phyloP scores from a whole-genome alignment of 1,284 basidiomycete genomes.

The Ganoderma lingzhi region DNA sequence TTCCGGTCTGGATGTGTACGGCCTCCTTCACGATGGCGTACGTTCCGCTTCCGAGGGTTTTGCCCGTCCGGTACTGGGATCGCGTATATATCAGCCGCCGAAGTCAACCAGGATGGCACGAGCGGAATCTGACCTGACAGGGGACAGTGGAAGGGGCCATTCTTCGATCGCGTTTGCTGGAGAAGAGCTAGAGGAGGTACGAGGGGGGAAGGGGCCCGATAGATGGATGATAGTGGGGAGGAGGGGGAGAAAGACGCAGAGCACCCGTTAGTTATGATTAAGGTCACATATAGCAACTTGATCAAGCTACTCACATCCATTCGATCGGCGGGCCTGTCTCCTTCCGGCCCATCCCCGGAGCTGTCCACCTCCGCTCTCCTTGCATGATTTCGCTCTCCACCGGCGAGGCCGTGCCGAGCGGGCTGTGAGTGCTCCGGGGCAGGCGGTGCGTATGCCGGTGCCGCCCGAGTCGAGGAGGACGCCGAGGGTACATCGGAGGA shows the following conservation, averaged over 20 bases:
- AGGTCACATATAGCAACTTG: slow-evolving; percentile 22
- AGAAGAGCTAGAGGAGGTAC: slow-evolving; percentile 5
- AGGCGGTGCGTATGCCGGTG: slow-evolving; percentile 12
- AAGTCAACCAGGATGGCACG: slow-evolving; percentile 6
- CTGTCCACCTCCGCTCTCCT: not conserved
- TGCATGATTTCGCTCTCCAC: not conserved
- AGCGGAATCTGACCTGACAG: slow-evolving; percentile 58
- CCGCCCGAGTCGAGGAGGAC: slow-evolving; percentile 4
- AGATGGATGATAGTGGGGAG: slow-evolving; percentile 13
- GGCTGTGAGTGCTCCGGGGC: slow-evolving; percentile 1
- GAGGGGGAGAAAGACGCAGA: slow-evolving; percentile 11
- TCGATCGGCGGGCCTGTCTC: slow-evolving; percentile 1
- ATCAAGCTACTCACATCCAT: slow-evolving; percentile 25
- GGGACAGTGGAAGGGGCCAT: slow-evolving; percentile 58
- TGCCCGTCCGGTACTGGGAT: slow-evolving; percentile 89
- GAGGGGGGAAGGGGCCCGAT: slow-evolving; percentile 11
- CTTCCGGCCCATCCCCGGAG: not conserved
- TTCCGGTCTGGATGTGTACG: slow-evolving; percentile 92
- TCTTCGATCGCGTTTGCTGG: not conserved
- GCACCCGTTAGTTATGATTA: slow-evolving; percentile 26
- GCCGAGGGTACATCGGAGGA: not conserved
- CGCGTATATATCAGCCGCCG: slow-evolving; percentile 24
- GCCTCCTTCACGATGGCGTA: slow-evolving; percentile 96
- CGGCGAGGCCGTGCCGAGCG: slow-evolving; percentile 9
- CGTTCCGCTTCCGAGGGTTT: slow-evolving; percentile 91